Evolutionary conservation across 352 stramenopile species (phyloP), one percentile per base, ranked within the genome.

Genomic region (Hyaloperonospora brassicae): DNA sequence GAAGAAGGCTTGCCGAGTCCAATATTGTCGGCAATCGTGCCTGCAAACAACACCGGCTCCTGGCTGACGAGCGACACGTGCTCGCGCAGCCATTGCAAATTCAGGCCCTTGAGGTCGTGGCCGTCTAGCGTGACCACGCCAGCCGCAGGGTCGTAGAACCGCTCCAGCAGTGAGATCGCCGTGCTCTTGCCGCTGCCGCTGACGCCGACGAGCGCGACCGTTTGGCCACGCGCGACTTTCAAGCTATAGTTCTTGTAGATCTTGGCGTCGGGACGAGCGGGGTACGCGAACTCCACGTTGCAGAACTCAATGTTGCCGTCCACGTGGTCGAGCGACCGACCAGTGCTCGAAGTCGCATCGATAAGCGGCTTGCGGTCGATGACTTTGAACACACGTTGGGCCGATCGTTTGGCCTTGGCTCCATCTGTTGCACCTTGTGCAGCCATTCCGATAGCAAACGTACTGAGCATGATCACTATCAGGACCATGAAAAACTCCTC

Each of bases 401-500:
- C 64, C 10, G 64, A 72, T 1, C 44, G 59, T 27, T 65, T 68
- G 11, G 56, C 56, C 43, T 62, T 72, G 23, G 60, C 64, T 52
- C 64, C 64, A 40, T 68, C 64, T 9, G 55, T 61, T 11, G 64
- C 60, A 12, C 60, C 60, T 54, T 72, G 64, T 27, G 64, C 64
- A 43, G 64, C 64, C 64, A 68, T 72, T 4, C 64, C 64, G 14
- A 72, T 69, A 2, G 64, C 64, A 42, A 72, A 72, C 0, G 64
- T 69, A 49, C 64, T 80, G 24, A 88, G 67, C 57, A 89, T 71
- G 27, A 91, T 77, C 6, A 79, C 63, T 57, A 89, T 84, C 9
- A 93, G 57, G 27, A 82, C 76, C 59, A 79, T 81, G 48, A 91
- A 77, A 47, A 93, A 73, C 31, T 84, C 59, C 44, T 86, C 58